Conservation (phyloP, 176 grass and related monocot species). For the Typha latifolia region DNA sequence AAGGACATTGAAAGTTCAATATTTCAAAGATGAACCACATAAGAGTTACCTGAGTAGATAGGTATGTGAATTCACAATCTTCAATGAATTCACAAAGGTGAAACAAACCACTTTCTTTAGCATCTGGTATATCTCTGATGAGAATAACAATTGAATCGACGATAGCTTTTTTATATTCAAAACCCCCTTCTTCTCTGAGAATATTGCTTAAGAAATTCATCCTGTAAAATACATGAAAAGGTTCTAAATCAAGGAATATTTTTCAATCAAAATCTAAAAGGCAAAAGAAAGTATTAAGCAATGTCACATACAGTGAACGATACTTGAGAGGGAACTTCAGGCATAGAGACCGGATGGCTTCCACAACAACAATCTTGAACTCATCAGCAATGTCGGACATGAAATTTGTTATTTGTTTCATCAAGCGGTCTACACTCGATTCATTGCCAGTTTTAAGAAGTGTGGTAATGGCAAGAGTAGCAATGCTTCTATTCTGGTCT, state of each 20-base stretch:
- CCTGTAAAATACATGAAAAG: constrained; percentile 31
- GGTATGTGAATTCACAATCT: constrained; percentile 98
- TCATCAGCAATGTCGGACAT: constrained; percentile 99
- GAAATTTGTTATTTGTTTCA: constrained; percentile 99
- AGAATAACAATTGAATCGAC: constrained; percentile 96
- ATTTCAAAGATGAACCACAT: not conserved
- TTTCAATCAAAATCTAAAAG: not conserved
- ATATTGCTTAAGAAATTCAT: constrained; percentile 99
- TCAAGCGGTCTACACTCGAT: constrained; percentile 95
- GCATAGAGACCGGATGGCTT: constrained; percentile 96
- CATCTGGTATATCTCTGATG: constrained; percentile 97
- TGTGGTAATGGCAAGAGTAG: constrained; percentile 95
- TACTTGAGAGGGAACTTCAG: constrained; percentile 98
- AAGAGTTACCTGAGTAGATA: constrained; percentile 77
- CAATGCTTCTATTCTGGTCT: constrained; percentile 97
- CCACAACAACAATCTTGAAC: constrained; percentile 97
- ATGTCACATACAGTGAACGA: constrained; percentile 69
- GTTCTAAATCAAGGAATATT: not conserved
- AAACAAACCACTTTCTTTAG: constrained; percentile 96
- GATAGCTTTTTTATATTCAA: constrained; percentile 98
- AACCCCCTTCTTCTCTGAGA: constrained; percentile 93
- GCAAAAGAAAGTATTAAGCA: not conserved
- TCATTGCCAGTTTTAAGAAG: constrained; percentile 96
- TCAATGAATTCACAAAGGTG: constrained; percentile 99
- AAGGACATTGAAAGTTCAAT: no score